Conservation (phyloP, 352 stramenopile genomes). For the Pythium aquatile region DNA sequence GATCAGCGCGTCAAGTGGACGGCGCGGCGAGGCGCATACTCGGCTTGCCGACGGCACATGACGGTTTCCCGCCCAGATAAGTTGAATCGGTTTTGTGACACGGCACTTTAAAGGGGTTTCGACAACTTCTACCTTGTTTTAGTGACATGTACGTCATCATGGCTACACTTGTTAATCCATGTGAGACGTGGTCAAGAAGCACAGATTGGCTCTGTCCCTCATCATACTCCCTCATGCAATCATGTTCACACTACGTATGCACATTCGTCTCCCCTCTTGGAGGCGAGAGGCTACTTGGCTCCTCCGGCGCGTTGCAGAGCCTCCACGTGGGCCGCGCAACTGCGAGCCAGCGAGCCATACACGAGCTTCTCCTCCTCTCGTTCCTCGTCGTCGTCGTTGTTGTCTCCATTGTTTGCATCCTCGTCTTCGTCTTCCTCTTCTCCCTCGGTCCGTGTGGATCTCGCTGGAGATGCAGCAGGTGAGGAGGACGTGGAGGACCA, state of each 20-base stretch:
- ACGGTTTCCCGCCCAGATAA: neutral
- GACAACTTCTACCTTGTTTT: neutral
- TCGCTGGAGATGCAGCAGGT: conserved; percentile 2
- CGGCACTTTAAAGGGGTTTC: neutral
- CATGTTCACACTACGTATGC: neutral
- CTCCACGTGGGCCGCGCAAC: conserved; percentile 60
- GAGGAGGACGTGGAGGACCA: neutral
- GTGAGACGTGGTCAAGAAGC: neutral
- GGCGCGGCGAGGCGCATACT: neutral
- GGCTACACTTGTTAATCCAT: neutral
- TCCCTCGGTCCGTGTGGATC: neutral
- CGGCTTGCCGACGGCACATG: neutral
- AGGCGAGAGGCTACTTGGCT: neutral
- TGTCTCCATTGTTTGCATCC: conserved; percentile 27
- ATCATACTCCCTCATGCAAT: neutral
- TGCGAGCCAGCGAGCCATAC: conserved; percentile 58
- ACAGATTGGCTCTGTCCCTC: neutral
- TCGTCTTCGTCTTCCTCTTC: conserved; percentile 48
- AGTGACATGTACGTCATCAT: neutral
- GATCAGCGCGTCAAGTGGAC: conserved; percentile 7
- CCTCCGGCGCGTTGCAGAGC: conserved; percentile 38
- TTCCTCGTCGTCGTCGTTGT: conserved; percentile 48
- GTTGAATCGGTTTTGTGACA: conserved; percentile 3
- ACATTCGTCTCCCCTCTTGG: neutral
- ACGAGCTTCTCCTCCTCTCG: conserved; percentile 52